Conservation (phyloP, 441 rosid species). For the Aleurites moluccanus region DNA sequence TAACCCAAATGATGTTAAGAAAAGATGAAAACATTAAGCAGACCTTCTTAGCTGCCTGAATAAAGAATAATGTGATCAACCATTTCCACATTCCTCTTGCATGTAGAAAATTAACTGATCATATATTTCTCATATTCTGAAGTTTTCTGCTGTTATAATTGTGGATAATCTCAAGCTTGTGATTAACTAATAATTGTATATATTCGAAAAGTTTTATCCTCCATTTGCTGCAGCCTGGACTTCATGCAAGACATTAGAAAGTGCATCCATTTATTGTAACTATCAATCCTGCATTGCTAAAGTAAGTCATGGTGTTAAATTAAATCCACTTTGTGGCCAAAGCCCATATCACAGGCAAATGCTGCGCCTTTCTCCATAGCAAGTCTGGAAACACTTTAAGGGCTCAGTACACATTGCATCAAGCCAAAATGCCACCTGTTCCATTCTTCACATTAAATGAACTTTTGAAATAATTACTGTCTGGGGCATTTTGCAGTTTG, state of each 20-base stretch:
- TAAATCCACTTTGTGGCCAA: not conserved
- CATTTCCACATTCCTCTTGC: not conserved
- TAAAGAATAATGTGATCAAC: not conserved
- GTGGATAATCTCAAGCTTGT: not conserved
- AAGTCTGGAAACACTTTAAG: not conserved
- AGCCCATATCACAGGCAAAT: not conserved
- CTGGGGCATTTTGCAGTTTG: not conserved
- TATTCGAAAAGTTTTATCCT: conserved; percentile 5
- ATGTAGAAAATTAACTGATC: not conserved
- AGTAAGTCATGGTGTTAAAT: not conserved
- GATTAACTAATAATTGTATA: not conserved
- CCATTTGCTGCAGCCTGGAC: not conserved
- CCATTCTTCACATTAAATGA: not conserved
- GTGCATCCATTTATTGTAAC: not conserved
- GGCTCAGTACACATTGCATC: not conserved
- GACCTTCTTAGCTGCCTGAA: not conserved
- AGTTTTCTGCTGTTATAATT: not conserved
- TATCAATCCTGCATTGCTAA: not conserved
- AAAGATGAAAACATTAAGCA: not conserved
- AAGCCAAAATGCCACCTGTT: not conserved
- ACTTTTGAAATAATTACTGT: not conserved
- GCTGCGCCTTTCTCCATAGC: conserved; percentile 3
- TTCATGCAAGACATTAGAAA: not conserved
- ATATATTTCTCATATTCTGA: not conserved
- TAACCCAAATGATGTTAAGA: conserved; percentile 3